Evolutionary conservation across 1,284 basidiomycete species (phyloP), one percentile per base, ranked within the genome.

Genomic region (Rhodofomes roseus): DNA sequence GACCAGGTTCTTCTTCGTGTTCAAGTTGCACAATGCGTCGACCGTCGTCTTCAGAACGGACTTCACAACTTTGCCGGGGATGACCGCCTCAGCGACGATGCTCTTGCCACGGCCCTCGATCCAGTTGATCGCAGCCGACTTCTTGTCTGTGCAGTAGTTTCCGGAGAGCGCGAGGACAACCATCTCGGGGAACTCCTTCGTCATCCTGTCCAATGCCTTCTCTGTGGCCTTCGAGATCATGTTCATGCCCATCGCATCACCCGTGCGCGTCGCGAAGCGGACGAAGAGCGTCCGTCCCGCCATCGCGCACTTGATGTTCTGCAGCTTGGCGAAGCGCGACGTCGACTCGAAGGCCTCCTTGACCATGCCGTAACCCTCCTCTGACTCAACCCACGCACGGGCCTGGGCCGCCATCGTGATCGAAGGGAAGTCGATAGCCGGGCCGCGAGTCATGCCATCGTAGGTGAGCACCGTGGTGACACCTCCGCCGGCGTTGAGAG

Each of bases 211-310:
- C 20, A 99, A 83, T 22, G 95, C 94, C 76, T 93, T 93, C 78
- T 99, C 97, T 9, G 93, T 95, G 7, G 95, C 95, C 76, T 96
- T 96, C 27, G 89, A 92, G 71, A 95, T 94, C 96, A 99, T 99
- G 81, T 99, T 99, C 97, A 99, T 99, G 36, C 96, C 96, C 96
- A 99, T 99, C 31, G 96, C 97, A 71, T 99, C 97, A 58, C 97
- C 97, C 0, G 97, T 99, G 56, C 83, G 89, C 60, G 95, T 98
- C 52, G 92, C 92, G 71, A 99, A 98, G 53, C 97, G 86, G n/a
- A 98, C 89, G 73, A 90, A 99, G 41, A 99, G 79, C 40, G 95
- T 98, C 43, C 95, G 83, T 23, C 95, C 95, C 1, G 95, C 95
- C 71, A 96, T 79, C 0, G 89, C 90, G 54, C 87, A 88, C 81